Base-by-base conservation (phyloP, 345 rosid genomes). In the Kernera saxatilis region DNA sequence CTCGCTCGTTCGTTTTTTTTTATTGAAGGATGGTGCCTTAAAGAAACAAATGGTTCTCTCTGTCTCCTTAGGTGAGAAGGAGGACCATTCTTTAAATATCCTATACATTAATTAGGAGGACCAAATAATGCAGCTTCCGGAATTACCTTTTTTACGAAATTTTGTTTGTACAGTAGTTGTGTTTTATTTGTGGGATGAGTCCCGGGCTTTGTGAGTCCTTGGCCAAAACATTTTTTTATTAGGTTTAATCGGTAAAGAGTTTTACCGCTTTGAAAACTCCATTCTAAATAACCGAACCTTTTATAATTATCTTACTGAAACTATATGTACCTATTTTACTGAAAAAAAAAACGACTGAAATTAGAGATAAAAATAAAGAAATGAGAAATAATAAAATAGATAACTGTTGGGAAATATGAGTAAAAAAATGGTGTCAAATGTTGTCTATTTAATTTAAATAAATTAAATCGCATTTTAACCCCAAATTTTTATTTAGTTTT, bases 1-100 rank as follows among this genome's bases (percentile, higher is more conserved):
- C 44, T 56, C 44, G 17, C 44, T 56, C 44, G 17, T 13, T 57
- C 21, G 29, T 57, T 57, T 57, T 19, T 27, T 57, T 29, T 54
- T 35, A 53, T 65, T 36, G n/a, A 37, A 39, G 22, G 23, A 67
- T 51, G 48, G 56, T 74, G 78, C 19, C 69, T 52, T 52, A 33
- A 75, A 62, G 74, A 74, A 67, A 64, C 63, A 58, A 55, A 75
- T 75, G 74, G 65, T 68, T 75, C 55, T 67, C 58, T 55, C 30
- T 50, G 69, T 62, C 69, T 52, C 53, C 70, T 61, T 75, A 44
- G 70, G 78, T 69, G 65, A 43, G 64, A 75, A 57, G 49, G 68
- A 52, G 58, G 74, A 74, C 78, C 46, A 30, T 67, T 57, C 45
- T 65, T 54, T 37, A 37, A 14, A 48, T 66, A 74, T n/a, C n/a